Percentiles rank a stretch among this genome's conserved stretches.
phyloP scores from a whole-genome alignment of 345 rosid species.

The Pistacia vera region DNA sequence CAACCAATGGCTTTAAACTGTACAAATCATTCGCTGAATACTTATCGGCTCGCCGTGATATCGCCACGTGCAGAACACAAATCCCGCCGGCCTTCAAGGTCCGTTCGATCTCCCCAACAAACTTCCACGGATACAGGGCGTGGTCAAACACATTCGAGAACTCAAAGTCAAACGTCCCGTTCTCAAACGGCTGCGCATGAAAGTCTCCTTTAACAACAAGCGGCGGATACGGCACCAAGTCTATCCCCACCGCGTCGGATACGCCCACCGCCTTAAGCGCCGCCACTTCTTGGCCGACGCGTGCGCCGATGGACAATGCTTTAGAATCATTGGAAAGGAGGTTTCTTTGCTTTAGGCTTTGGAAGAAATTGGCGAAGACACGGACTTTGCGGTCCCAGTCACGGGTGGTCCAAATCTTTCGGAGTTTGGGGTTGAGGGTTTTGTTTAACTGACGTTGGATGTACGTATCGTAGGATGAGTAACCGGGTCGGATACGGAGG shows the following conservation, averaged over 20 bases:
- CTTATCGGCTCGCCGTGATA: slow-evolving; percentile 38
- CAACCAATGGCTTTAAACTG: slow-evolving; percentile 32
- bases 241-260: slow-evolving; percentile 38
- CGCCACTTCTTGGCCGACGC: slow-evolving; percentile 47
- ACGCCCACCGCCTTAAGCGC: slow-evolving; percentile 35
- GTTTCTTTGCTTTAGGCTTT: slow-evolving; percentile 21
- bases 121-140: slow-evolving; percentile 37
- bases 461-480: slow-evolving; percentile 35
- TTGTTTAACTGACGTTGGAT: slow-evolving; percentile 43
- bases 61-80: slow-evolving; percentile 42
- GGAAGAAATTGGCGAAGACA: slow-evolving; percentile 34
- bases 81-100: slow-evolving; percentile 37
- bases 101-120: slow-evolving; percentile 47
- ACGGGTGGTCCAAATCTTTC: slow-evolving; percentile 39
- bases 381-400: slow-evolving; percentile 47
- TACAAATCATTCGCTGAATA: slow-evolving; percentile 45
- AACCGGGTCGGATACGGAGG: slow-evolving; percentile 43
- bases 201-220: slow-evolving; percentile 44
- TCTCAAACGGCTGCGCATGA: slow-evolving; percentile 43
- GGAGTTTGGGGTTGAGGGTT: slow-evolving; percentile 46
- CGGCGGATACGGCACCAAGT: slow-evolving; percentile 43
- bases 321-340: slow-evolving; percentile 30
- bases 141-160: slow-evolving; percentile 53
- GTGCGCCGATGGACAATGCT: slow-evolving; percentile 42
- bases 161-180: slow-evolving; percentile 40